phyloP scores from a whole-genome alignment of 2,329 filamentous ascomycete species.

The Trichothecium roseum region DNA sequence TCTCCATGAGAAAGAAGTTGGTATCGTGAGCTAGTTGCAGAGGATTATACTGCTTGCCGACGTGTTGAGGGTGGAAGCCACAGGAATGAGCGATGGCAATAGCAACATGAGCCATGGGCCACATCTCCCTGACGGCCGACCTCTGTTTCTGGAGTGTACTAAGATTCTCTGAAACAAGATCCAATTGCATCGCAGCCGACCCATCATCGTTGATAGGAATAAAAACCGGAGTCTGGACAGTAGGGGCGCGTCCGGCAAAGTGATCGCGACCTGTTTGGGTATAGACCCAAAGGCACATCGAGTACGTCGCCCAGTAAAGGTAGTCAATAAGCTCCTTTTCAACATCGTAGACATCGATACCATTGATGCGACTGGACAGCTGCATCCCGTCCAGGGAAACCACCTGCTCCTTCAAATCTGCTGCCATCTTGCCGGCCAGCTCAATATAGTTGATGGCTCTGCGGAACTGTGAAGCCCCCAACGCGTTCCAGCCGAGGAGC shows the following conservation, averaged over 20 bases:
- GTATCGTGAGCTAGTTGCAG: conserved; percentile 16
- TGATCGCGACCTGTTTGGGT: conserved; percentile 20
- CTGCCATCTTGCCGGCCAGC: conserved; percentile 19
- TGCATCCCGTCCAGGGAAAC: conserved; percentile 14
- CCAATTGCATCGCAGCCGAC: conserved; percentile 20
- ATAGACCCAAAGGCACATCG: conserved; percentile 26
- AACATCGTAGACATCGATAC: conserved; percentile 26
- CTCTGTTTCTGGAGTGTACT: conserved; percentile 24
- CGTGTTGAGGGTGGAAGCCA: conserved; percentile 14
- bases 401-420: conserved; percentile 20
- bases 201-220: conserved; percentile 17
- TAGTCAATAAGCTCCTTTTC: conserved; percentile 27
- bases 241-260: conserved; percentile 13
- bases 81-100: conserved; percentile 19
- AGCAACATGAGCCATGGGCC: conserved; percentile 21
- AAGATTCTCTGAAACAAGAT: conserved; percentile 24
- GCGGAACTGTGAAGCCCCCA: conserved; percentile 19
- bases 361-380: conserved; percentile 26
- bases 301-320: conserved; percentile 27
- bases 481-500: conserved; percentile 24
- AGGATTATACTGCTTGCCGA: conserved; percentile 11
- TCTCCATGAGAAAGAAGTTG: conserved; percentile 14
- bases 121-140: conserved; percentile 21
- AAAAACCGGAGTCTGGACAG: conserved; percentile 15
- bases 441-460: conserved; percentile 23